A percentile compares a stretch with the other conserved stretches of the same genome.
Conservation (phyloP, 2,329 filamentous ascomycete genomes). For the Hawksworthiomyces lignivorus region DNA sequence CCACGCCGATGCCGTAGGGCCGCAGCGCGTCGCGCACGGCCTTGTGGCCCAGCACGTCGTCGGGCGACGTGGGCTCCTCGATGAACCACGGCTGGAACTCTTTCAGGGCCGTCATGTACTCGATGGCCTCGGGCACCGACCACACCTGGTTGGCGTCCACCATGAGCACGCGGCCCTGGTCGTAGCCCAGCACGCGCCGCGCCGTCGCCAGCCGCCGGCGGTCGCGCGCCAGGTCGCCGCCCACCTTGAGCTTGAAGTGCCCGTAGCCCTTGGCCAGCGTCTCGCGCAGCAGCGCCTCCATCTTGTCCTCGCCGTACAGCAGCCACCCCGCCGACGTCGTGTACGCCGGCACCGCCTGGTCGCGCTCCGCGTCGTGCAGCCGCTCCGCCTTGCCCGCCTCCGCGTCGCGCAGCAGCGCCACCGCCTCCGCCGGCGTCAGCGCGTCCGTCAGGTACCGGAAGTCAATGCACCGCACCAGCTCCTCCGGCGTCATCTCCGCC, state of each 20-base stretch:
- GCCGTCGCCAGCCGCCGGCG: slow-evolving; percentile 63
- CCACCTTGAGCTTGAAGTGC: slow-evolving; percentile 91
- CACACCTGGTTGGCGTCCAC: slow-evolving; percentile 90
- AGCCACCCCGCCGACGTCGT: slow-evolving; percentile 88
- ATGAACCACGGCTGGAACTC: slow-evolving; percentile 92
- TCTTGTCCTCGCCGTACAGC: slow-evolving; percentile 83
- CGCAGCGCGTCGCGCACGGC: slow-evolving; percentile 73
- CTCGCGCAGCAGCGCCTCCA: slow-evolving; percentile 65
- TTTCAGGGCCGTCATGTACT: slow-evolving; percentile 73
- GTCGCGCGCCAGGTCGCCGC: slow-evolving; percentile 64
- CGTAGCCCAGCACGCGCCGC: slow-evolving; percentile 42
- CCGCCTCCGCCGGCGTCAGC: slow-evolving; percentile 77
- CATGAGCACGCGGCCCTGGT: slow-evolving; percentile 80
- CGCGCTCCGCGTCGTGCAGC: slow-evolving; percentile 64
- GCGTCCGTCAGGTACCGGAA: slow-evolving; percentile 93
- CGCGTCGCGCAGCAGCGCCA: slow-evolving; percentile 59
- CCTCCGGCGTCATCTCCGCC: slow-evolving; percentile 80
- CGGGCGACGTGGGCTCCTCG: slow-evolving; percentile 85
- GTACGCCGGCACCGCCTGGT: slow-evolving; percentile 77
- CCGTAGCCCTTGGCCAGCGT: slow-evolving; percentile 69
- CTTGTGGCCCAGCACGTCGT: slow-evolving; percentile 84
- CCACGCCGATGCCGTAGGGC: slow-evolving; percentile 70
- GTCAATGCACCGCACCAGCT: slow-evolving; percentile 82
- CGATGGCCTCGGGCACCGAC: slow-evolving; percentile 83
- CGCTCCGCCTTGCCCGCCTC: slow-evolving; percentile 63